phyloP scores from a whole-genome alignment of 169 alveolate genomes.

The Plasmodium vivax region DNA sequence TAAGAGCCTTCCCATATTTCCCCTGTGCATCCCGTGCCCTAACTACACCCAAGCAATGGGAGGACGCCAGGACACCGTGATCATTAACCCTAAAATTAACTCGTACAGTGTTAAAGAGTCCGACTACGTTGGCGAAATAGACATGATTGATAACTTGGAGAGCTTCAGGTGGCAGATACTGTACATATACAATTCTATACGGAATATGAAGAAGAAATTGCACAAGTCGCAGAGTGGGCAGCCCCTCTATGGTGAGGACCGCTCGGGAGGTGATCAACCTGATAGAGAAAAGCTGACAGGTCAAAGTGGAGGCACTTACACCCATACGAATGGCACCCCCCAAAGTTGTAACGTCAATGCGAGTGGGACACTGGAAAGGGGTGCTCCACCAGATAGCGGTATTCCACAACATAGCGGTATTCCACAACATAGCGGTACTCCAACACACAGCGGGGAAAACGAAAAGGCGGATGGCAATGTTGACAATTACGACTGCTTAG shows the following conservation, averaged over 20 bases:
- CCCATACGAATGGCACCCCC: not conserved
- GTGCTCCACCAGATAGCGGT: not conserved
- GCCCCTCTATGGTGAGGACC: not conserved
- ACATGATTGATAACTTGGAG: slow-evolving; percentile 65
- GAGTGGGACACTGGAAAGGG: not conserved
- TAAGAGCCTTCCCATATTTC: slow-evolving; percentile 72
- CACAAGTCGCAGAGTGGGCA: slow-evolving; percentile 10
- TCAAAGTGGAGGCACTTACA: not conserved
- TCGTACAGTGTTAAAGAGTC: slow-evolving; percentile 44
- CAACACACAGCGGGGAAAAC: not conserved
- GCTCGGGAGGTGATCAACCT: not conserved
- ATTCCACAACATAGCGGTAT: too few relatives aligned
- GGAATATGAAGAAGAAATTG: slow-evolving; percentile 20
- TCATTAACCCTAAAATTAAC: slow-evolving; percentile 76
- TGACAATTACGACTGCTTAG: not conserved
- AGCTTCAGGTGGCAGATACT: slow-evolving; percentile 63
- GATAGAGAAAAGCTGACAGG: not conserved
- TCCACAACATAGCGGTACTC: not conserved
- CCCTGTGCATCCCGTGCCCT: slow-evolving; percentile 87
- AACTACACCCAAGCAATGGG: slow-evolving; percentile 90
- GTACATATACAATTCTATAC: slow-evolving; percentile 53
- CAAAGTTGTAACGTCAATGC: not conserved
- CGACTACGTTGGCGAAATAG: slow-evolving; percentile 72
- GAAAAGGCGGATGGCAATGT: not conserved
- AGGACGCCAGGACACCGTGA: slow-evolving; percentile 90